Conservation (phyloP, 2,329 filamentous ascomycete genomes). For the Aspergillus felis region DNA sequence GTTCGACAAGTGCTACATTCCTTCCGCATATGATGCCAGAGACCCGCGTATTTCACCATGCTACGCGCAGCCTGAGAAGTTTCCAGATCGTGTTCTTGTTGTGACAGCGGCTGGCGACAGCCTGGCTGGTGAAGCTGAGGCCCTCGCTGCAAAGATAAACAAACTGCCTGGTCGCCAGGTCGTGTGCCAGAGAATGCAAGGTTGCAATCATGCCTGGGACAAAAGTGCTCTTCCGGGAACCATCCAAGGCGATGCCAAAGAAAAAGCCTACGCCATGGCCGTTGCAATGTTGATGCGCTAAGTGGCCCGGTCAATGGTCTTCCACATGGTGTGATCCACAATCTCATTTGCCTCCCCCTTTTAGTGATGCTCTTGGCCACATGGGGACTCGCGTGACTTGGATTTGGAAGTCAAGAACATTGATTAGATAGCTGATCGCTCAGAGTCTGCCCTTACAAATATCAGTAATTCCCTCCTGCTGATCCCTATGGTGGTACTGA, state of each 20-base stretch:
- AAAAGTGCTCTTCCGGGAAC: conserved; percentile 28
- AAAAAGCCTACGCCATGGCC: conserved; percentile 33
- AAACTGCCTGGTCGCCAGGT: conserved; percentile 20
- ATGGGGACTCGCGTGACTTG: background rate
- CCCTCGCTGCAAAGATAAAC: conserved; percentile 23
- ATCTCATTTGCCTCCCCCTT: background rate
- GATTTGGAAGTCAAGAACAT: background rate
- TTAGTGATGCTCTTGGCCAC: conserved; percentile 1
- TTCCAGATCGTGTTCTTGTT: conserved; percentile 28
- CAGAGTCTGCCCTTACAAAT: background rate
- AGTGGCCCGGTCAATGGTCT: background rate
- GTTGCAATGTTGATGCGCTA: conserved; percentile 25
- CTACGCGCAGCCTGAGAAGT: conserved; percentile 22
- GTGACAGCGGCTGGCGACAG: conserved; percentile 29
- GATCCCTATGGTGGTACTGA: background rate
- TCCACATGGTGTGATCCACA: background rate
- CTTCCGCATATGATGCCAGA: conserved; percentile 18
- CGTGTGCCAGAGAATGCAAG: conserved; percentile 30
- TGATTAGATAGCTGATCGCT: background rate
- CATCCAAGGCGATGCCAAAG: conserved; percentile 25
- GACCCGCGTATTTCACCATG: conserved; percentile 32
- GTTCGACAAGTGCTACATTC: conserved; percentile 29
- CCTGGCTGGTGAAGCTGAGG: conserved; percentile 28
- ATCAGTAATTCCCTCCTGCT: background rate
- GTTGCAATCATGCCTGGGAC: conserved; percentile 39